Evolutionary conservation across 2,329 filamentous ascomycete species (phyloP).

Genomic region (Talaromyces islandicus): DNA sequence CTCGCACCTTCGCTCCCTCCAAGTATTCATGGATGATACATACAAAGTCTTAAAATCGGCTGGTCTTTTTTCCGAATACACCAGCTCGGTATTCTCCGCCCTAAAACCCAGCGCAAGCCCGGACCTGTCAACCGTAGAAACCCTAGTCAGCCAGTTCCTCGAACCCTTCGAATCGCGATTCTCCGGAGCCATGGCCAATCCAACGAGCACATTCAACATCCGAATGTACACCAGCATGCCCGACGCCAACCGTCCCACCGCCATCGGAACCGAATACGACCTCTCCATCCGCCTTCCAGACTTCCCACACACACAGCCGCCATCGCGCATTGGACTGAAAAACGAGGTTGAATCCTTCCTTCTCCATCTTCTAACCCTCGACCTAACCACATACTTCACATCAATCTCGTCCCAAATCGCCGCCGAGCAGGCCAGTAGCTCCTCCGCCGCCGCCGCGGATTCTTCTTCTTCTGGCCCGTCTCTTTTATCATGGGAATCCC

Average conservation of each 20-base stretch:
- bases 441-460: no score
- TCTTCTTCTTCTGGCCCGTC: neutral
- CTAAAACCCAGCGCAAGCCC: slow-evolving; percentile 2
- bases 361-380: slow-evolving; percentile 31
- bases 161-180: slow-evolving; percentile 39
- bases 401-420: slow-evolving; percentile 9
- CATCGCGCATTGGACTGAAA: slow-evolving; percentile 25
- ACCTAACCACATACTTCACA: slow-evolving; percentile 29
- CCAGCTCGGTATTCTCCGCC: slow-evolving; percentile 21
- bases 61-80: slow-evolving; percentile 24
- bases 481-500: slow-evolving; percentile 21
- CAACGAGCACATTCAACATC: slow-evolving; percentile 32
- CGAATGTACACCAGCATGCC: slow-evolving; percentile 30
- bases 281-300: slow-evolving; percentile 28
- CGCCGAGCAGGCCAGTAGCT: neutral
- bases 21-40: slow-evolving; percentile 27
- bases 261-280: slow-evolving; percentile 34
- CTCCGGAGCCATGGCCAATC: slow-evolving; percentile 28
- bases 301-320: slow-evolving; percentile 25
- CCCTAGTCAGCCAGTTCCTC: slow-evolving; percentile 36
- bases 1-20: slow-evolving; percentile 28
- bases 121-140: slow-evolving; percentile 26
- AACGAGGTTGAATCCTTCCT: slow-evolving; percentile 30
- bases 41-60: slow-evolving; percentile 27
- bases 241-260: slow-evolving; percentile 12